phyloP scores from a whole-genome alignment of 352 stramenopile genomes.

The Phytophthora uliginosa region DNA sequence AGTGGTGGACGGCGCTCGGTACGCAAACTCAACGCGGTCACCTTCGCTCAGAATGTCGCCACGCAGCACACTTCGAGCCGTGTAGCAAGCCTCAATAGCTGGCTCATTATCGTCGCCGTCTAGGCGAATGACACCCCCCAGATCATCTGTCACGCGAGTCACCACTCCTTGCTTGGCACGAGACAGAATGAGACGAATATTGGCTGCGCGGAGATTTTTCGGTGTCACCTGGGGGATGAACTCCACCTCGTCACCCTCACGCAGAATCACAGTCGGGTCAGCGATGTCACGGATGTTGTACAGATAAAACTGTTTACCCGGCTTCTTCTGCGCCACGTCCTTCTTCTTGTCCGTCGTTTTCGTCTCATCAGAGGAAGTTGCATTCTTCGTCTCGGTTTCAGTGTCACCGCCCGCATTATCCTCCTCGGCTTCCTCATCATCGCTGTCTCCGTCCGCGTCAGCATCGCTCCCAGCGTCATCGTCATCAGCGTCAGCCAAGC shows the following conservation, averaged over 20 bases:
- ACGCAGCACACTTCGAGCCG: conserved; percentile 63
- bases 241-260: conserved; percentile 79
- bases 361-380: conserved; percentile 7
- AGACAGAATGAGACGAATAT: conserved; percentile 64
- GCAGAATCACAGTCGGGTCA: conserved; percentile 63
- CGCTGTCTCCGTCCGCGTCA: conserved; percentile 29
- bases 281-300: conserved; percentile 81
- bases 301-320: conserved; percentile 39
- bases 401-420: conserved; percentile 17
- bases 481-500: conserved; percentile 33
- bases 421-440: conserved; percentile 30
- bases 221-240: conserved; percentile 57
- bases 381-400: conserved; percentile 16
- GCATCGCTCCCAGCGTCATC: conserved; percentile 36
- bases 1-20: conserved; percentile 33
- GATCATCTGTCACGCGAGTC: conserved; percentile 52
- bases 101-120: conserved; percentile 45
- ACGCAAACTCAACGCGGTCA: conserved; percentile 82
- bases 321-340: conserved; percentile 16
- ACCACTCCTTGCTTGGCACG: conserved; percentile 75
- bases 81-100: conserved; percentile 52
- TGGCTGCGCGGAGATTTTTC: conserved; percentile 63
- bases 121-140: conserved; percentile 66
- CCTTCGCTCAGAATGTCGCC: conserved; percentile 68
- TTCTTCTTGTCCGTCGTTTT: conserved; percentile 40